Base-by-base conservation (phyloP, 495 filamentous ascomycete species). In the Annulohypoxylon nitens region DNA sequence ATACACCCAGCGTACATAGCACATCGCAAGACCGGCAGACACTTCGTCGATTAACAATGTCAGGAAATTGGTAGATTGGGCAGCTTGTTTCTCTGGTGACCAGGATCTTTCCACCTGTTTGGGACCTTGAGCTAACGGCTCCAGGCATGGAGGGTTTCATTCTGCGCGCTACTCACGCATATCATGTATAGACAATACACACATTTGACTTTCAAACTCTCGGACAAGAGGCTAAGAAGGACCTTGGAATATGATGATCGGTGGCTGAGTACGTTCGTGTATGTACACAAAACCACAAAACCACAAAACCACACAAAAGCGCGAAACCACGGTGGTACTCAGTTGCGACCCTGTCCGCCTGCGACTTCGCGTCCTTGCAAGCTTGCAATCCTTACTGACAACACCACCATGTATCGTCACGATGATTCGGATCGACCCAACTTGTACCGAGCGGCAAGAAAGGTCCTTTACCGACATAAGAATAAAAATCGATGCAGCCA, bases 101-200 rank as follows among this genome's bases (percentile, higher is more conserved):
- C 54, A 55, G 72, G 72, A 71, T 74, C 67, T 67, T 68, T 61
- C 67, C 63, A 71, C 47, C 62, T 71, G 62, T 37, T 57, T 74
- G 66, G 61, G 55, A 61, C 48, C 67, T 64, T 68, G 59, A 47
- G 51, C 67, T 75, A 75, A 71, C 72, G 72, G 72, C 62, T 64
- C 72, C 67, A 66, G 39, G 67, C 72, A 75, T 70, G 72, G 72
- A 71, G 67, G 72, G 72, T 75, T 75, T 75, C 72, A 75, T 75
- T 75, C 67, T 71, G 67, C 67, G 67, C 67, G 23, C 71, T 60
- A 64, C 67, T 59, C 37, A 50, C 70, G 57, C 57, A 64, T 30
- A 20, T 37, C 34, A 9, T 25, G 54, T 39, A 58, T 36, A 39
- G 12, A 18, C 23, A 39, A 26, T 39, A 58, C 23, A 55, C 9